These are phyloP conservation scores for Monosporascus sp. DNA, from an alignment of 2,329 filamentous ascomycete species.

Conservation along the genomic window DNA sequence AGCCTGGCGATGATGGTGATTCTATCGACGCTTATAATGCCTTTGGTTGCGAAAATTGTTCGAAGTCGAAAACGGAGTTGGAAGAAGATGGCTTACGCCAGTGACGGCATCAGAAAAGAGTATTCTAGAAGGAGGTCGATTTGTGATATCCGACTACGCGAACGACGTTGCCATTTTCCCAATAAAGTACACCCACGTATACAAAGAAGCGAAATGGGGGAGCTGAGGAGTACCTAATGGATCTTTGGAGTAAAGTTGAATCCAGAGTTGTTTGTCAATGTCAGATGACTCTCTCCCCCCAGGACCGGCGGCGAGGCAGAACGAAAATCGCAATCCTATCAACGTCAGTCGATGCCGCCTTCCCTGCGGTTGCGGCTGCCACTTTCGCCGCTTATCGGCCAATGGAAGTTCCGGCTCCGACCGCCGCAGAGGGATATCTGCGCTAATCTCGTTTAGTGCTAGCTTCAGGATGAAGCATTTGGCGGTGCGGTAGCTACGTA, in stretches of 20 bases:
- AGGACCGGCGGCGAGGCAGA: too few relatives aligned
- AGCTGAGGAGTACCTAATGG: too few relatives aligned
- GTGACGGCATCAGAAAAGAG: background rate
- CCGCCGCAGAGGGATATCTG: too few relatives aligned
- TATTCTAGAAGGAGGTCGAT: background rate
- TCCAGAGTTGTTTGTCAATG: too few relatives aligned
- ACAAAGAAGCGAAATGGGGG: background rate
- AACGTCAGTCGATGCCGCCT: slow-evolving; percentile 1
- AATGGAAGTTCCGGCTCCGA: background rate
- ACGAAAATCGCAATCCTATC: background rate
- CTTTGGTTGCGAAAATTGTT: background rate
- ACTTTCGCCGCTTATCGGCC: background rate
- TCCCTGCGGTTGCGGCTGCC: background rate
- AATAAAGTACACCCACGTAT: background rate
- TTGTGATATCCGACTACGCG: background rate
- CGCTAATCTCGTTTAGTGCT: too few relatives aligned
- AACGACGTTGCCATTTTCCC: background rate
- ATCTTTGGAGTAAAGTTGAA: too few relatives aligned
- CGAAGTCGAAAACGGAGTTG: background rate
- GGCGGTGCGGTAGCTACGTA: too few relatives aligned
- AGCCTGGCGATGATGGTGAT: background rate
- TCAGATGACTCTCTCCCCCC: too few relatives aligned
- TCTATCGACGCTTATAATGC: background rate
- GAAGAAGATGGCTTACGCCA: background rate
- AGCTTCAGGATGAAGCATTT: too few relatives aligned